Percentiles rank a stretch among this genome's conserved stretches.
Evolutionary conservation across 768 basidiomycete genomes (phyloP).

Genomic region (Amanita inopinata): DNA sequence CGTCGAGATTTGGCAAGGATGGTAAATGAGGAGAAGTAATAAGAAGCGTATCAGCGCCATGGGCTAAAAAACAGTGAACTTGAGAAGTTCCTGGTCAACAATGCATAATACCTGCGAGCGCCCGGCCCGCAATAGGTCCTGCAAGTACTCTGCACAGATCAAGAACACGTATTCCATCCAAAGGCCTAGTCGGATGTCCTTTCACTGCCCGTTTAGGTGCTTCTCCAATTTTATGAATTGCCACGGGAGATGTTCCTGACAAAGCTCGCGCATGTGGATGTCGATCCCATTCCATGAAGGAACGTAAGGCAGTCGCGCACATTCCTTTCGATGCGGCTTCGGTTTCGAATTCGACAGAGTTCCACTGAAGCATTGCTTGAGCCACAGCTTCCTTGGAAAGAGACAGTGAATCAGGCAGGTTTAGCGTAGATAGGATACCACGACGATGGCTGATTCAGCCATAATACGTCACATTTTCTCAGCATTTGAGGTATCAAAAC

Average conservation of each 20-base stretch:
- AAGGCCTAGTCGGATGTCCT: slow-evolving; percentile 19
- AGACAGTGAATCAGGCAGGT: slow-evolving; percentile 20
- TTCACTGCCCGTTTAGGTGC: slow-evolving; percentile 26
- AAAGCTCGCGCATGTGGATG: slow-evolving; percentile 39
- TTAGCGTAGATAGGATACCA: slow-evolving; percentile 39
- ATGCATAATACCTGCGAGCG: slow-evolving; percentile 37
- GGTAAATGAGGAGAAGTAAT: slow-evolving; percentile 49
- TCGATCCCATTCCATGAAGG: slow-evolving; percentile 38
- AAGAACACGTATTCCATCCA: slow-evolving; percentile 43
- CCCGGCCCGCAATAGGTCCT: slow-evolving; percentile 45
- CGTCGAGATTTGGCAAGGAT: slow-evolving; percentile 37
- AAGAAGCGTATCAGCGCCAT: slow-evolving; percentile 48
- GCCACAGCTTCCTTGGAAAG: slow-evolving; percentile 28
- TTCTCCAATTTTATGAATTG: slow-evolving; percentile 36
- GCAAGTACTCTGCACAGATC: slow-evolving; percentile 53
- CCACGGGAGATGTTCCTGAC: slow-evolving; percentile 29
- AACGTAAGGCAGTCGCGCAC: slow-evolving; percentile 42
- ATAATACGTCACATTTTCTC: no score
- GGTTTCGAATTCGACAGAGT: slow-evolving; percentile 37
- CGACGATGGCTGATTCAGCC: slow-evolving; percentile 38
- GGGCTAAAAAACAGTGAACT: slow-evolving; percentile 21
- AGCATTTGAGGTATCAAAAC: neutral
- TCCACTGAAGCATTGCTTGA: slow-evolving; percentile 28
- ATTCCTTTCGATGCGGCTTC: slow-evolving; percentile 32
- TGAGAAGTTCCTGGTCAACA: neutral